Base-by-base conservation (phyloP, 2,329 filamentous ascomycete genomes). In the Fusarium annulatum region DNA sequence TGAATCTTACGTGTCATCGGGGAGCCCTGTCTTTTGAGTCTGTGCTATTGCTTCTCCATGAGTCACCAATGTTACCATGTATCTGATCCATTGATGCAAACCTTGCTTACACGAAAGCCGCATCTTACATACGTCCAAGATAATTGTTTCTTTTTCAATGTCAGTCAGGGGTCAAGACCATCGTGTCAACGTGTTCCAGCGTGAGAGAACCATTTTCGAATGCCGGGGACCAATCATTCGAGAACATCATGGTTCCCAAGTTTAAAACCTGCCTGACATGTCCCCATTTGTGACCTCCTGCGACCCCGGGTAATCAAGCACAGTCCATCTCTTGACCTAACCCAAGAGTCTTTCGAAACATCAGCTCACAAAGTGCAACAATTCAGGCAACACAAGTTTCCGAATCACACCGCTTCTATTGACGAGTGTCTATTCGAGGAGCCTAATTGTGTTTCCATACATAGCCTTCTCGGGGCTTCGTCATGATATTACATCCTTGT, bases 321-420 rank as follows among this genome's bases (percentile, higher is more conserved):
- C 67, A 52, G 71, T 59, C 62, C 71, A 61, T 64, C 71, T 36
- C 66, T 71, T 30, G 71, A 55, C 53, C 66, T 34, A 52, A 71
- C 48, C 71, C 38, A 59, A 63, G 66, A 71, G 45, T 58, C 61
- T 41, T 43, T 64, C 65, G 36, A 70, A 63, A 67, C 70, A 73
- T 71, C 71, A 60, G 53, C 55, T 67, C 61, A 73, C 38, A 41
- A 55, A 36, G 23, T 34, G 38, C 51, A 69, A 55, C 26, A 53
- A 65, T 41, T 60, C 23, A 45, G 41, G 48, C 58, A 61, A 58
- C 70, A 63, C 52, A 60, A 10, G 36, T 49, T 48, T 49, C 46
- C 18, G 61, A 48, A 53, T 57, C 63, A 73, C 67, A 73, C 71
- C 71, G 71, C 71, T 74, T 64, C 42, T 53, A 46, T 52, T 23